Conservation (phyloP, 2,329 filamentous ascomycete species). For the Exophiala calicioides region DNA sequence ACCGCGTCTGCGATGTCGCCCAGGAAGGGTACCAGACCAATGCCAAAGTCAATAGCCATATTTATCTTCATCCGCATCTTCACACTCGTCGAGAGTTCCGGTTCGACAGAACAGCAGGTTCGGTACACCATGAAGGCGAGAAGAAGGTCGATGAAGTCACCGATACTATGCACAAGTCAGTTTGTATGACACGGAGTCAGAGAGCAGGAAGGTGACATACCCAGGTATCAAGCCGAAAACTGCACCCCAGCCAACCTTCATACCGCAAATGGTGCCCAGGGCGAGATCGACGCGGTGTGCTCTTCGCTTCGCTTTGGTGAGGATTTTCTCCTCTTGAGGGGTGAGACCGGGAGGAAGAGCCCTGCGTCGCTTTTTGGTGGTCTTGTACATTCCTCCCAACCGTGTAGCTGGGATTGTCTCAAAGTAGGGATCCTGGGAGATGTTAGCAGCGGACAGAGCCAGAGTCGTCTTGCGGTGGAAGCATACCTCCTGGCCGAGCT, state of each 20-base stretch:
- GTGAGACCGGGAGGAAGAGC: conserved; percentile 81
- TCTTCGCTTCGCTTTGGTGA: conserved; percentile 81
- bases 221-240: conserved; percentile 81
- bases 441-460: conserved; percentile 12
- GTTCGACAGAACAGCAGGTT: conserved; percentile 72
- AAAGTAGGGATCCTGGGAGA: conserved; percentile 79
- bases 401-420: conserved; percentile 76
- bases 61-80: conserved; percentile 77
- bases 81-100: conserved; percentile 62
- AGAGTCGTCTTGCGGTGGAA: neutral
- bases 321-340: conserved; percentile 74
- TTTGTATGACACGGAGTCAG: neutral
- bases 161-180: conserved; percentile 55
- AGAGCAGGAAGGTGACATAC: conserved; percentile 53
- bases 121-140: conserved; percentile 75
- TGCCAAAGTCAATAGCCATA: conserved; percentile 56
- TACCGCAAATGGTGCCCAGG: conserved; percentile 77
- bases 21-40: conserved; percentile 55
- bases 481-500: conserved; percentile 59
- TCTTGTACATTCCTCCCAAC: conserved; percentile 52
- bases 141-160: conserved; percentile 72
- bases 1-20: conserved; percentile 51
- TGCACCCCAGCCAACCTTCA: conserved; percentile 85
- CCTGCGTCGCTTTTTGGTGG: conserved; percentile 81
- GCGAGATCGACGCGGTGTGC: conserved; percentile 85